Conservation (phyloP, 306 rosid genomes). For the Castanospermum australe region DNA sequence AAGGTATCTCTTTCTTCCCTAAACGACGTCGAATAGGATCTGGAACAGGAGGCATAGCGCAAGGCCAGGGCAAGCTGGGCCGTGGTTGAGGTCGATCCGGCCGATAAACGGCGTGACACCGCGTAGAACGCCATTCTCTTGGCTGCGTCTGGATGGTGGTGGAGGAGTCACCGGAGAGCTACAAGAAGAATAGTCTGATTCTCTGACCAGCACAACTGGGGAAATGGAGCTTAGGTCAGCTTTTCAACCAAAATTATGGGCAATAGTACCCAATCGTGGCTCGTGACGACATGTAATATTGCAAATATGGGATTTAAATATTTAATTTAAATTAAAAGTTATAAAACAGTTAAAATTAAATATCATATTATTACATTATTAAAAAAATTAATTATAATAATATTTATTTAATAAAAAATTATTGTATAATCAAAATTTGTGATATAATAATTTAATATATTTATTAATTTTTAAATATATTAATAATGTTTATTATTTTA, state of each 20-base stretch:
- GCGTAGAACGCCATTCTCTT: constrained; percentile 53
- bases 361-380: too few species aligned
- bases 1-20: constrained; percentile 94
- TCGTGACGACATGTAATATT: constrained; percentile 22
- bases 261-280: constrained; percentile 13
- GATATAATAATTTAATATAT: too few species aligned
- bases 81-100: constrained; percentile 44
- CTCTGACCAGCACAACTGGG: not conserved
- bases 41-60: constrained; percentile 44
- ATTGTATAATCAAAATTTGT: too few species aligned
- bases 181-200: not conserved
- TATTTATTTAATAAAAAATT: too few species aligned
- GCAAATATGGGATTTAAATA: not conserved
- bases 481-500: too few species aligned
- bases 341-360: too few species aligned
- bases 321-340: too few species aligned
- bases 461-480: too few species aligned
- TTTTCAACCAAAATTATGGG: not conserved
- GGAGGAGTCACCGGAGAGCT: not conserved
- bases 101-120: constrained; percentile 59
- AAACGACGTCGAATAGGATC: constrained; percentile 68
- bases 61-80: constrained; percentile 24
- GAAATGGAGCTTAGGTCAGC: not conserved
- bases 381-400: too few species aligned
- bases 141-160: not conserved